These are phyloP conservation scores for Meyerozyma elateridarum DNA, from an alignment of 1,139 yeast genomes.

Conservation along the genomic window DNA sequence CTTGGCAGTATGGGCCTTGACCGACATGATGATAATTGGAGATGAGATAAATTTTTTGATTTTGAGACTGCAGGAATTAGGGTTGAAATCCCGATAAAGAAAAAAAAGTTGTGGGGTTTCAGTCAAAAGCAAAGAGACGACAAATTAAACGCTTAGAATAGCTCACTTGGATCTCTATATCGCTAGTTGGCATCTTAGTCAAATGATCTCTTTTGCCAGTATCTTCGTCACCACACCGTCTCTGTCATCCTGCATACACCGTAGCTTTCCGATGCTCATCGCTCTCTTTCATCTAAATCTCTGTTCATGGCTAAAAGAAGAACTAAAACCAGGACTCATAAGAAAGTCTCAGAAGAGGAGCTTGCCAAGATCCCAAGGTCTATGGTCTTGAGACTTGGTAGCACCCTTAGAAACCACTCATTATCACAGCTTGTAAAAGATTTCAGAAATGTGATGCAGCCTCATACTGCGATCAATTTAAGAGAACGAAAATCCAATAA, in stretches of 20 bases:
- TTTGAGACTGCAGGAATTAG: background rate
- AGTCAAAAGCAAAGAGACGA: no score
- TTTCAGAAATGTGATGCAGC: constrained; percentile 88
- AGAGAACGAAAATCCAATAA: constrained; percentile 84
- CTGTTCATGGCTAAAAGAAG: constrained; percentile 39
- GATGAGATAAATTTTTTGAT: constrained; percentile 8
- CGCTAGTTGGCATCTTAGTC: no score
- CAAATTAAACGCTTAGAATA: no score
- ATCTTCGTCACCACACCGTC: no score
- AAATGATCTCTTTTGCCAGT: no score
- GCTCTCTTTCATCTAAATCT: constrained; percentile 1
- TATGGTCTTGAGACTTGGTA: constrained; percentile 87
- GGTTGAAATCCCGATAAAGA: background rate
- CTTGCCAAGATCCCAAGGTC: constrained; percentile 77
- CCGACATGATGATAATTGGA: constrained; percentile 4
- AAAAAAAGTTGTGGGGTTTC: no score
- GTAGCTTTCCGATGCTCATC: constrained; percentile 1
- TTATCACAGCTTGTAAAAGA: constrained; percentile 81
- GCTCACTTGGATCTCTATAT: no score
- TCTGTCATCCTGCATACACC: background rate
- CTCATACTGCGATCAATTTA: constrained; percentile 88
- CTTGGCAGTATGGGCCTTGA: constrained; percentile 6
- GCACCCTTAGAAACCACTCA: constrained; percentile 74
- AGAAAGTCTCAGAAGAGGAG: constrained; percentile 59
- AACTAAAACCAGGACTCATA: constrained; percentile 83